Conservation (phyloP, 2,329 filamentous ascomycete genomes). For the Phyllosticta capitalensis region DNA sequence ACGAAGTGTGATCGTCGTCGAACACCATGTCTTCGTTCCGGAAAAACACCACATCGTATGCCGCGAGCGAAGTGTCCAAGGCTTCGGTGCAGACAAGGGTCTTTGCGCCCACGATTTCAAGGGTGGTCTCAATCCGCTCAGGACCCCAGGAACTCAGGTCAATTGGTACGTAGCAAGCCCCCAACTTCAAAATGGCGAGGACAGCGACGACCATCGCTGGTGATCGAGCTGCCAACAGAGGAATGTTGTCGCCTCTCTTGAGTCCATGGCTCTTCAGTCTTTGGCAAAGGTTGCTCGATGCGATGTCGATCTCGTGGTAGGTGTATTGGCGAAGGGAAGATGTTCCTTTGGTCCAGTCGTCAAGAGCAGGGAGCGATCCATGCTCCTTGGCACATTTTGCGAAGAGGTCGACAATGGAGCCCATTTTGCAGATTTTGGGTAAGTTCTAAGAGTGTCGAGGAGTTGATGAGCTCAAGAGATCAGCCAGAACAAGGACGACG, state of each 20-base stretch:
- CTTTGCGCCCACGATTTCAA: neutral
- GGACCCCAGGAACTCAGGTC: neutral
- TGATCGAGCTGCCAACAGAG: neutral
- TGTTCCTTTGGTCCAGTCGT: neutral
- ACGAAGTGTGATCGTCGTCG: neutral
- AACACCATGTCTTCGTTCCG: neutral
- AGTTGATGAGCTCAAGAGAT: neutral
- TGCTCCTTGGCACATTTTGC: neutral
- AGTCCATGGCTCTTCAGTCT: neutral
- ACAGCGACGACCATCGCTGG: neutral
- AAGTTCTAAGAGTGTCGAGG: neutral
- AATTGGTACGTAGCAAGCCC: conserved; percentile 3
- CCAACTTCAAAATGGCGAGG: conserved; percentile 1
- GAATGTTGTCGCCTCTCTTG: neutral
- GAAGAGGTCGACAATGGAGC: neutral
- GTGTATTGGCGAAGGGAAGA: neutral
- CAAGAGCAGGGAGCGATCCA: neutral
- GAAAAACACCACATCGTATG: neutral
- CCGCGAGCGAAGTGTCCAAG: neutral
- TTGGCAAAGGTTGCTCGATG: neutral
- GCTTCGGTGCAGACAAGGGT: neutral
- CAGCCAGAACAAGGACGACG: neutral
- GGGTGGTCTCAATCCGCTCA: conserved; percentile 4
- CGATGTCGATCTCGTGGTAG: neutral
- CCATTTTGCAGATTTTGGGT: neutral